These are phyloP conservation scores for Arthrobotrys conoides DNA, from an alignment of 2,329 filamentous ascomycete species.

Conservation along the genomic window DNA sequence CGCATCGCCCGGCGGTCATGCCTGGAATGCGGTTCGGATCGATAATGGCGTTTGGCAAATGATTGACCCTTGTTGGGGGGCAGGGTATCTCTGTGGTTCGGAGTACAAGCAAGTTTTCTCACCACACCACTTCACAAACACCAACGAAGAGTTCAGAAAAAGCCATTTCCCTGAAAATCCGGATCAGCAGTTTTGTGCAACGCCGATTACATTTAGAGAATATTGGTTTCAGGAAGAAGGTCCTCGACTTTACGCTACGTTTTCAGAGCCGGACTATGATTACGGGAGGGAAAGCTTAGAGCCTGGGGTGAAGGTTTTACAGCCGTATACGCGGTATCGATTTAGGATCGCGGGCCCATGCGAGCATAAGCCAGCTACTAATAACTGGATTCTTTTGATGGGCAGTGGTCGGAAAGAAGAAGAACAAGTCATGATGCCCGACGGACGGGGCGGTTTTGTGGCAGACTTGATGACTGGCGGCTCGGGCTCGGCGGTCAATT, in stretches of 20 bases:
- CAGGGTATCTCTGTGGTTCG: conserved; percentile 75
- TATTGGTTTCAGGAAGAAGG: conserved; percentile 41
- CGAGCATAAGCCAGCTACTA: conserved; percentile 34
- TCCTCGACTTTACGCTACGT: conserved; percentile 12
- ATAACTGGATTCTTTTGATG: conserved; percentile 37
- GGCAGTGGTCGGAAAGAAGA: conserved; percentile 29
- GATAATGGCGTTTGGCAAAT: conserved; percentile 92
- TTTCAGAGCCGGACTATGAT: conserved; percentile 31
- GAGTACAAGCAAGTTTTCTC: conserved; percentile 79
- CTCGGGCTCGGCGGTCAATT: conserved; percentile 17
- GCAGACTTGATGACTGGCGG: conserved; percentile 32
- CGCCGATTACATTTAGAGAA: conserved; percentile 37
- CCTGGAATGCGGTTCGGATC: conserved; percentile 93
- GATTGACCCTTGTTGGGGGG: conserved; percentile 92
- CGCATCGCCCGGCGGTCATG: conserved; percentile 77
- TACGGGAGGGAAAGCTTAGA: conserved; percentile 39
- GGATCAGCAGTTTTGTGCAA: conserved; percentile 39
- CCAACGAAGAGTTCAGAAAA: conserved; percentile 84
- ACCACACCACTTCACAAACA: conserved; percentile 73
- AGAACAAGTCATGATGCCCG: conserved; percentile 28
- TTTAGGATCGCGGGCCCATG: conserved; percentile 45
- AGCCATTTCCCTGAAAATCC: conserved; percentile 81
- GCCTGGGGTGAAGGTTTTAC: conserved; percentile 21
- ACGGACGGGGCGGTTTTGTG: conserved; percentile 43
- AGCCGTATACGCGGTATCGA: conserved; percentile 30